A percentile compares a stretch with the other conserved stretches of the same genome.
Conservation (phyloP, 2,329 filamentous ascomycete genomes). For the Fusarium sp. region DNA sequence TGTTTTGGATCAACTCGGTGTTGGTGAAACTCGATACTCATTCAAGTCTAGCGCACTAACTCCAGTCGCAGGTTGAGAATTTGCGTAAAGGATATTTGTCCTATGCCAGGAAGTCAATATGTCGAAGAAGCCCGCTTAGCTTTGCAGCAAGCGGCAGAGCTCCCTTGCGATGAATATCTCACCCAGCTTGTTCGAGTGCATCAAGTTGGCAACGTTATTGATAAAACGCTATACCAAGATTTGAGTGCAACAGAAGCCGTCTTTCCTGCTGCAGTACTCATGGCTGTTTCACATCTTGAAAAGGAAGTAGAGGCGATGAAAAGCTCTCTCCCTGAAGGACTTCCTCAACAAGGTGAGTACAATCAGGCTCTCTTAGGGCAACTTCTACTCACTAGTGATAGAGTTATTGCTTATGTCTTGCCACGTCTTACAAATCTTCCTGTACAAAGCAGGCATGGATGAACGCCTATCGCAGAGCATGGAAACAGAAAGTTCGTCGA, state of each 20-base stretch:
- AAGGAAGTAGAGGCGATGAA: conserved; percentile 6
- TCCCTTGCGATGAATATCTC: background rate
- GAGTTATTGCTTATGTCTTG: conserved; percentile 3
- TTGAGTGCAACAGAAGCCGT: background rate
- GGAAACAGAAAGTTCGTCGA: background rate
- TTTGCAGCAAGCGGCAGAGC: background rate
- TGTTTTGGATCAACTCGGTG: conserved; percentile 20
- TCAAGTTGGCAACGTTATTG: background rate
- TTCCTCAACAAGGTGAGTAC: background rate
- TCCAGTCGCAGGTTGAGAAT: background rate
- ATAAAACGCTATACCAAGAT: background rate
- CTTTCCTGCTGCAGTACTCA: background rate
- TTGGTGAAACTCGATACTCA: background rate
- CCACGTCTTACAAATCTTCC: conserved; percentile 1
- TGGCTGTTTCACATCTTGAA: conserved; percentile 10
- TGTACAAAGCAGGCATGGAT: conserved; percentile 21
- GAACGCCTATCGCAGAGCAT: background rate
- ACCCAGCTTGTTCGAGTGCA: conserved; percentile 3
- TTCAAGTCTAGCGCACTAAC: background rate
- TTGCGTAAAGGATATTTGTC: background rate
- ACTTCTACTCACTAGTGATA: background rate
- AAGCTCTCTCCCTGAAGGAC: background rate
- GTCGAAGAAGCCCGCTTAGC: background rate
- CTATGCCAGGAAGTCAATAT: background rate
- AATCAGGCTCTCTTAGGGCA: no score